Evolutionary conservation across 768 basidiomycete species (phyloP), one percentile per base, ranked within the genome.

Genomic region (Rhodotorula toruloides): DNA sequence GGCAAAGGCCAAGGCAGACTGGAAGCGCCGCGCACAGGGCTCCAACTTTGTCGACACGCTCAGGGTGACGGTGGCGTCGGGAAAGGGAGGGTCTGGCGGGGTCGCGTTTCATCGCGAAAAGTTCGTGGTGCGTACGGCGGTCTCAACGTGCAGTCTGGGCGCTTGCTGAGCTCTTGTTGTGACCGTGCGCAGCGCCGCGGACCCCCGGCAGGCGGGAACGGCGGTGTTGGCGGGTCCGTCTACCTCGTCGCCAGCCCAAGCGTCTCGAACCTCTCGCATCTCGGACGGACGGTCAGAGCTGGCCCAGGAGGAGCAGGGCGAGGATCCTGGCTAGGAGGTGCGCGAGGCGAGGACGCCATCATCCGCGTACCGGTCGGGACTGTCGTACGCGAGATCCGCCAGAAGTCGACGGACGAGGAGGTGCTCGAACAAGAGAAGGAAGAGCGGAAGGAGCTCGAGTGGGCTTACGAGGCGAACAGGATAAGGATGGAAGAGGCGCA

Each of bases 81-180:
- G 91, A 22, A 85, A 83, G 73, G 93, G 93, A 27, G 94, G 94
- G 0, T 81, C 90, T 62, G 94, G 94, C 31, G 90, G 91, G 68
- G 90, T 88, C 31, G 92, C 94, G 10, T 96, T 97, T 73, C 88
- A 92, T 74, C 85, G 90, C 63, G 91, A 94, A 79, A 90, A 90
- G 75, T 91, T 83, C 77, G 84, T 84, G 62, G 84, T 87, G 2
- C 83, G 85, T 67, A 90, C 91, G 14, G 49, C 37, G 47, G 1
- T 34, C 2, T 17, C n/a, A 19, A 8, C 12, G 22, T 3, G 4
- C 4, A 34, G 37, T 9, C 1, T 13, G n/a, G n/a, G n/a, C n/a
- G n/a, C n/a, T n/a, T n/a, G n/a, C n/a, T n/a, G n/a, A n/a, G n/a
- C 50, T 13, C 34, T 19, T 46, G 44, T 25, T 25, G 11, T 25